A percentile compares a stretch with the other conserved stretches of the same genome.
Evolutionary conservation across 2,329 filamentous ascomycete genomes (phyloP).

Genomic region (Alternaria infectoria): DNA sequence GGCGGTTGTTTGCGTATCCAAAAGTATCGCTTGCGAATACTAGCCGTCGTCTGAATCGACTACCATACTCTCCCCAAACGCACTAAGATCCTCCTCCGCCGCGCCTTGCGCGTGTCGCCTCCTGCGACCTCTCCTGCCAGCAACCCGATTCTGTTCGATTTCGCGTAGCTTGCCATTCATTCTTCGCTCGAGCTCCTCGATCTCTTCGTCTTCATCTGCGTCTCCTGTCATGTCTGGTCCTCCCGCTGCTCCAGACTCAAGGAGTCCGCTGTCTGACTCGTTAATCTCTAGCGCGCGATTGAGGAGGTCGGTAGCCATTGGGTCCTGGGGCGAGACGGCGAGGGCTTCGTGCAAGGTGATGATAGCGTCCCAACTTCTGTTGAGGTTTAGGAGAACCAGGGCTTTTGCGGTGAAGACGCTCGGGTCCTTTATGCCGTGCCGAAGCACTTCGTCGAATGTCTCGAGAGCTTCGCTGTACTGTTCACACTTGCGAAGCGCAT

Average conservation of each 20-base stretch:
- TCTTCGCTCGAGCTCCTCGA: slow-evolving; percentile 62
- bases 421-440: slow-evolving; percentile 80
- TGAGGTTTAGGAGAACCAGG: slow-evolving; percentile 80
- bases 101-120: slow-evolving; percentile 54
- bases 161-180: slow-evolving; percentile 60
- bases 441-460: slow-evolving; percentile 86
- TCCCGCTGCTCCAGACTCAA: not conserved
- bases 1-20: not conserved
- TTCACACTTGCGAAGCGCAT: slow-evolving; percentile 78
- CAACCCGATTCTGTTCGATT: slow-evolving; percentile 57
- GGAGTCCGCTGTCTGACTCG: slow-evolving; percentile 28
- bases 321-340: slow-evolving; percentile 78
- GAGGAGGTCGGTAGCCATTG: slow-evolving; percentile 79
- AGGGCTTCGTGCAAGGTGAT: slow-evolving; percentile 84
- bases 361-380: slow-evolving; percentile 76
- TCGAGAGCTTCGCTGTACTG: slow-evolving; percentile 73
- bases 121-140: slow-evolving; percentile 59
- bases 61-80: slow-evolving; percentile 58
- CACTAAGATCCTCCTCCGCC: slow-evolving; percentile 49
- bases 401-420: slow-evolving; percentile 83
- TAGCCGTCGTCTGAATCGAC: slow-evolving; percentile 60
- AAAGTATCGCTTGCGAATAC: not conserved
- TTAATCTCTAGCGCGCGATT: slow-evolving; percentile 67
- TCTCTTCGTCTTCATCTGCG: slow-evolving; percentile 36
- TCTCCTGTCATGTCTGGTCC: slow-evolving; percentile 6